phyloP scores from a whole-genome alignment of 768 basidiomycete genomes.

The Pleurotus ostreatus region DNA sequence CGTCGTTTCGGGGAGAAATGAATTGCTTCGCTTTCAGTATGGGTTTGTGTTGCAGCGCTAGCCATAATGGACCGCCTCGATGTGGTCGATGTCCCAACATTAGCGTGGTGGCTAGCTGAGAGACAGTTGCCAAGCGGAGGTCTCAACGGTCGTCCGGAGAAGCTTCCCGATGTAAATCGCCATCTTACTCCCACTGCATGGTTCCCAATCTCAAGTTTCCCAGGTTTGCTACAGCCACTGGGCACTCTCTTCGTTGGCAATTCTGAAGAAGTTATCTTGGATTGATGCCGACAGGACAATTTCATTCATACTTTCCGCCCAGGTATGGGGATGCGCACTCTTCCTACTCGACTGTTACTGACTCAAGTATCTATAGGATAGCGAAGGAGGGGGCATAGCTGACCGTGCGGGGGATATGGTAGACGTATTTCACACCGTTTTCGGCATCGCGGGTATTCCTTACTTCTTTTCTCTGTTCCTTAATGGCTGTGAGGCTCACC shows the following conservation, averaged over 20 bases:
- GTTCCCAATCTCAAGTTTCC: neutral
- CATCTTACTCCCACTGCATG: neutral
- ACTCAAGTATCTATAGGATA: constrained; percentile 51
- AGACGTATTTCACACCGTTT: constrained; percentile 96
- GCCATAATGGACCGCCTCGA: constrained; percentile 86
- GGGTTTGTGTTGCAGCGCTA: constrained; percentile 83
- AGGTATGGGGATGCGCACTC: constrained; percentile 40
- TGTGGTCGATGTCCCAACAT: constrained; percentile 58
- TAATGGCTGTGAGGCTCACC: no score
- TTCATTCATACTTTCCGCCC: constrained; percentile 83
- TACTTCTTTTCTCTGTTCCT: no score
- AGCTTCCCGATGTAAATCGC: constrained; percentile 83
- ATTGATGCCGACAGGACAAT: constrained; percentile 79
- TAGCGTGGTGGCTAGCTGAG: constrained; percentile 93
- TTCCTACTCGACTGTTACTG: neutral
- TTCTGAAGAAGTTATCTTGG: constrained; percentile 80
- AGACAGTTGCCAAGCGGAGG: constrained; percentile 92
- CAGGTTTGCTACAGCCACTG: constrained; percentile 98
- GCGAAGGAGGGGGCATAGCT: constrained; percentile 88
- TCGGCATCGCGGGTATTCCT: constrained; percentile 77
- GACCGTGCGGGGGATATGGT: constrained; percentile 91
- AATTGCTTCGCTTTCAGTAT: constrained; percentile 47
- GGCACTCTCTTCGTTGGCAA: constrained; percentile 87
- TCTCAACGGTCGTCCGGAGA: constrained; percentile 95
- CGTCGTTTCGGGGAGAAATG: no score